Evolutionary conservation across 129 eudicot genomes (phyloP), one percentile per base, ranked within the genome.

Genomic region (Escallonia herrerae): DNA sequence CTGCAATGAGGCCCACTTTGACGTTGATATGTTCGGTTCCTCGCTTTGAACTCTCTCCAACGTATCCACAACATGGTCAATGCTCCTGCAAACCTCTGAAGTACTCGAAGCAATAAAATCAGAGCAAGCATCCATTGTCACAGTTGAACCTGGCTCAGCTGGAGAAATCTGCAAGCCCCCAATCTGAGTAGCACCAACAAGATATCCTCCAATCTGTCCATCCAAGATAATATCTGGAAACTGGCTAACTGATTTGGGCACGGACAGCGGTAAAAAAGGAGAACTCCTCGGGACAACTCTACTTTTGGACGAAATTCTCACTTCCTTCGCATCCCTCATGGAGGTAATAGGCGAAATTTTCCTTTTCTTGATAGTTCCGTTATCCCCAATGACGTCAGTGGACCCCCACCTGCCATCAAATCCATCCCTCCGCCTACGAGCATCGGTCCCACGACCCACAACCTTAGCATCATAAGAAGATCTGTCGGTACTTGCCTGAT

Each of bases 291-390:
- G 22, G 5, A 52, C 46, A 43, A 47, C 33, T 67, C 74, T 76
- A 70, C 64, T 72, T 60, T 69, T 79, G 6, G 67, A 69, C 7
- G 52, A 57, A 8, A 62, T 64, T 15, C 60, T 78, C 40, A 72
- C 82, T 72, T 83, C 83, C 79, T 73, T 82, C 46, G 71, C 86
- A 52, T 74, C 86, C 75, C 90, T 72, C 37, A 87, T 94, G 95
- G 95, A 87, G 38, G 85, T 76, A 75, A 87, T 66, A 3, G 95
- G 90, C 1, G 97, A 84, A 57, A 78, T 74, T 61, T 91, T 91
- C 68, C 97, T 72, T 80, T 87, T 90, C 79, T 72, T 87, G 12
- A 40, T 55, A 1, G 40, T 3, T 3, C 43, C 15, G 43, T 11
- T 51, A 33, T 65, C 14, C n/a, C 43, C 58, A 74, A 33, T n/a